Conservation (phyloP, 2,329 filamentous ascomycete species). For the Verticillium tricorpus region DNA sequence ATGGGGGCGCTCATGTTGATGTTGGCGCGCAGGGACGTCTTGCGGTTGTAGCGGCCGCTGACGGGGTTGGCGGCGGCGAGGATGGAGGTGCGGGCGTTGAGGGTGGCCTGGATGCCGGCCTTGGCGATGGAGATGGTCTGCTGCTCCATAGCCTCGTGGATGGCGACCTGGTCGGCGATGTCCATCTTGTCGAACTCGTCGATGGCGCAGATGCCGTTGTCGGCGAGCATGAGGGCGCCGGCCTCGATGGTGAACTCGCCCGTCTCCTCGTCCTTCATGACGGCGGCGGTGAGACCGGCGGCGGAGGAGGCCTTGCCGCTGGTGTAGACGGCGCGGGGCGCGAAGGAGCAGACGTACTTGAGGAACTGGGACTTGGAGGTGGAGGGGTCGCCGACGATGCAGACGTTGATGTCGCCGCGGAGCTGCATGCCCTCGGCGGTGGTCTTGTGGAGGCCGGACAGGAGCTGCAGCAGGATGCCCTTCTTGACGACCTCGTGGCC, state of each 20-base stretch:
- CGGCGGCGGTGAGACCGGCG: conserved; percentile 92
- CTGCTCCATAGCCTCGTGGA: conserved; percentile 99
- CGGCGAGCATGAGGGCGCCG: conserved; percentile 92
- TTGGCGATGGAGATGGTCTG: conserved; percentile 99
- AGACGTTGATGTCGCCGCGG: conserved; percentile 97
- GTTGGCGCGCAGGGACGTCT: conserved; percentile 86
- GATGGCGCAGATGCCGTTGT: conserved; percentile 96
- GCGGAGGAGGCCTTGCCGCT: conserved; percentile 97
- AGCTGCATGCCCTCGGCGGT: conserved; percentile 94
- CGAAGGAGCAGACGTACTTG: conserved; percentile 95
- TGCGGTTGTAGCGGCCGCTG: conserved; percentile 94
- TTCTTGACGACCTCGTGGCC: conserved; percentile 98
- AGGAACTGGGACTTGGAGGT: conserved; percentile 98
- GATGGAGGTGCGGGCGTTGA: conserved; percentile 93
- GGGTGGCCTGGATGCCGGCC: conserved; percentile 93
- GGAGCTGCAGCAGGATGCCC: conserved; percentile 85
- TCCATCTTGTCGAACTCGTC: conserved; percentile 99
- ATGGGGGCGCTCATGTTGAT: conserved; percentile 99
- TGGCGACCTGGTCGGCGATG: conserved; percentile 91
- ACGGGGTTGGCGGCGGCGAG: conserved; percentile 95
- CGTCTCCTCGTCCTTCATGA: conserved; percentile 97
- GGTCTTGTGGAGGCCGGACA: conserved; percentile 90
- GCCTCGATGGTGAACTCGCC: conserved; percentile 99
- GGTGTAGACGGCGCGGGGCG: conserved; percentile 95
- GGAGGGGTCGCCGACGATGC: conserved; percentile 93